Conservation (phyloP, 306 rosid species). For the Abrus precatorius region DNA sequence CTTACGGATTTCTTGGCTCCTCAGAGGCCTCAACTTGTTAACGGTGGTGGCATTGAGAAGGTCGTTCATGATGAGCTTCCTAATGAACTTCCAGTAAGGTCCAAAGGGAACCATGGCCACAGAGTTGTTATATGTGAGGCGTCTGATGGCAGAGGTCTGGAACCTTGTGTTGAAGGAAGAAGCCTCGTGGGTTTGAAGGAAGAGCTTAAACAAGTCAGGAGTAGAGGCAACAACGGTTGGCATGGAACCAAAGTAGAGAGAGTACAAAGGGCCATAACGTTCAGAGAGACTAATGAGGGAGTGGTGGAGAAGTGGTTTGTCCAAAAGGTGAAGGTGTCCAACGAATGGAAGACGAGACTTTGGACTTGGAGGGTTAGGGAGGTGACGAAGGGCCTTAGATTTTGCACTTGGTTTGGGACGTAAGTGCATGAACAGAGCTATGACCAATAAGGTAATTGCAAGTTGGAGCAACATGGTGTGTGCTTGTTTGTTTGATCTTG, state of each 20-base stretch:
- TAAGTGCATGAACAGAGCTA: conserved; percentile 39
- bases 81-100: conserved; percentile 59
- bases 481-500: neutral
- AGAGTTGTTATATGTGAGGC: conserved; percentile 51
- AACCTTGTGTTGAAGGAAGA: conserved; percentile 45
- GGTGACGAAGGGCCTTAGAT: conserved; percentile 49
- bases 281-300: conserved; percentile 48
- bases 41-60: conserved; percentile 51
- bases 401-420: conserved; percentile 43
- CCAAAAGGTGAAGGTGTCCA: conserved; percentile 51
- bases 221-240: conserved; percentile 52
- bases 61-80: conserved; percentile 52
- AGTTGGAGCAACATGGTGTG: conserved; percentile 45
- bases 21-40: conserved; percentile 25
- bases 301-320: conserved; percentile 48
- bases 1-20: conserved; percentile 46
- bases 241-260: conserved; percentile 59
- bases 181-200: conserved; percentile 58
- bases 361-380: conserved; percentile 62
- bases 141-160: conserved; percentile 39
- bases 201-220: conserved; percentile 52
- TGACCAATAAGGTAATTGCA: neutral
- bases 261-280: conserved; percentile 52
- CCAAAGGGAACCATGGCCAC: conserved; percentile 59
- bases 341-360: conserved; percentile 52